Conservation (phyloP, 2,329 filamentous ascomycete species). For the Pyricularia sp. region DNA sequence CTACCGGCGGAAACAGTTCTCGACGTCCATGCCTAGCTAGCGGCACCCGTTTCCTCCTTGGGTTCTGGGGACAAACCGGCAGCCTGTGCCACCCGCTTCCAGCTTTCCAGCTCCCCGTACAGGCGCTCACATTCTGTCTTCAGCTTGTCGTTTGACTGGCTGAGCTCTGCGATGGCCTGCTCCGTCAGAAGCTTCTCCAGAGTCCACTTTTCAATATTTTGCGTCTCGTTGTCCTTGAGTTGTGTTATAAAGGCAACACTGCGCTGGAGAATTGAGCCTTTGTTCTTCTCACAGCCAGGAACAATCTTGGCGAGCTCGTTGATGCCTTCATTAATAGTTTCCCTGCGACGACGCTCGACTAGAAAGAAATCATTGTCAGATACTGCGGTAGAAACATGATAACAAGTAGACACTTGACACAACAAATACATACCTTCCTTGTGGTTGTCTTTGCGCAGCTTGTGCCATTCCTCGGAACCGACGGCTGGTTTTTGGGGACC, state of each 20-base stretch:
- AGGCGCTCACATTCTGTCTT: constrained; percentile 71
- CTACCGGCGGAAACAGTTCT: background rate
- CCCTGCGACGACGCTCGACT: constrained; percentile 94
- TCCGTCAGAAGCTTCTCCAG: constrained; percentile 84
- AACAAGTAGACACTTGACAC: background rate
- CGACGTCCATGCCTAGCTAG: constrained; percentile 9
- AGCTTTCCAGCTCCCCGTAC: constrained; percentile 69
- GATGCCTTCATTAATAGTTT: constrained; percentile 98
- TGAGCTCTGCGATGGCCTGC: constrained; percentile 82
- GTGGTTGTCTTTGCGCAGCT: constrained; percentile 93
- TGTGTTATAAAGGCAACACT: constrained; percentile 92
- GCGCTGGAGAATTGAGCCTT: constrained; percentile 88
- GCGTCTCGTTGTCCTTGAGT: constrained; percentile 85
- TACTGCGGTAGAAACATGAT: background rate
- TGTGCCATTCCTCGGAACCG: constrained; percentile 97
- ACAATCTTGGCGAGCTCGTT: constrained; percentile 98
- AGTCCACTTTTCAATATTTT: constrained; percentile 92
- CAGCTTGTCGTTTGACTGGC: constrained; percentile 76
- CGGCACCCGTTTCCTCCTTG: constrained; percentile 3
- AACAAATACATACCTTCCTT: constrained; percentile 71
- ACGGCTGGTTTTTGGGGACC: constrained; percentile 65
- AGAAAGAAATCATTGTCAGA: constrained; percentile 3
- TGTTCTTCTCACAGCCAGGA: constrained; percentile 97
- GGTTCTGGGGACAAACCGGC: constrained; percentile 34
- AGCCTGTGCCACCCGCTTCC: constrained; percentile 61